Base-by-base conservation (phyloP, 2,329 filamentous ascomycete genomes). In the Colletotrichum gigasporum region DNA sequence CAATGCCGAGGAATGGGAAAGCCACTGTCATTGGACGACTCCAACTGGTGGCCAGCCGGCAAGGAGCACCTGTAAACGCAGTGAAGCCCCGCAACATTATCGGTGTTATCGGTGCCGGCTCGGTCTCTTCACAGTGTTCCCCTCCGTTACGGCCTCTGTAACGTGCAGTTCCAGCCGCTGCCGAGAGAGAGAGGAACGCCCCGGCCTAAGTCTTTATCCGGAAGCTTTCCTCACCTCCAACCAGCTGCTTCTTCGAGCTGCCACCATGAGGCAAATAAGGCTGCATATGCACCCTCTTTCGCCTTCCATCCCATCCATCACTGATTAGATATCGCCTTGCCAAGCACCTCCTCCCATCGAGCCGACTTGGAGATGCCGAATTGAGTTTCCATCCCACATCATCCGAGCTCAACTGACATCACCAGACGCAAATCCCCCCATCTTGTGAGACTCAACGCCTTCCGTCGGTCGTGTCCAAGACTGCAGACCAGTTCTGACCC, bases 41-140 rank as follows among this genome's bases (percentile, higher is more conserved):
- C n/a, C n/a, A n/a, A n/a, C n/a, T n/a, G n/a, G n/a, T n/a, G n/a
- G n/a, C n/a, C n/a, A n/a, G n/a, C n/a, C n/a, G n/a, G n/a, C n/a
- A n/a, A n/a, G n/a, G n/a, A n/a, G n/a, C n/a, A n/a, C n/a, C n/a
- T n/a, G n/a, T n/a, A n/a, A n/a, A n/a, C n/a, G n/a, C n/a, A n/a
- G n/a, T n/a, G n/a, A n/a, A n/a, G n/a, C n/a, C n/a, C n/a, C n/a
- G n/a, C n/a, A n/a, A n/a, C n/a, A n/a, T n/a, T n/a, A n/a, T 35
- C 28, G 52, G 41, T 37, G 3, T 28, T 41, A 11, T 35, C 55
- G 56, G 62, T 10, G 37, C 62, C 62, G 62, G 30, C 14, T 55
- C 62, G 50, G 62, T 35, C 18, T 50, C 18, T 54, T 48, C 42
- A 56, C 41, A 48, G 42, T 56, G 22, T 55, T 22, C 16, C 24